A percentile compares a stretch with the other conserved stretches of the same genome.
phyloP scores from a whole-genome alignment of 768 basidiomycete species.

The Amanita exitialis region DNA sequence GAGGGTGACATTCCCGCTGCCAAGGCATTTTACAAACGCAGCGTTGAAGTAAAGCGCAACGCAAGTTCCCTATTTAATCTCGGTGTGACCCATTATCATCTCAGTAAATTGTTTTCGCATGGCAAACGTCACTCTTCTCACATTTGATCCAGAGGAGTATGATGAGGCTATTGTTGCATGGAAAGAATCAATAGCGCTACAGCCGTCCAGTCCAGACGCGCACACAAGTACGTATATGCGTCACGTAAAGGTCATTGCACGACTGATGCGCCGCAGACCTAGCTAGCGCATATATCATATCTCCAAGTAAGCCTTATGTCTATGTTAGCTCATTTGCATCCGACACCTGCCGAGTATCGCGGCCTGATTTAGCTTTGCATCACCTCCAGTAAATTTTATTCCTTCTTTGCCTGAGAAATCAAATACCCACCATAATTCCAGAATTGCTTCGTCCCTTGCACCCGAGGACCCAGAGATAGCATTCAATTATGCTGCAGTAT shows the following conservation, averaged over 20 bases:
- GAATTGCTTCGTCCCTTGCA: constrained; percentile 72
- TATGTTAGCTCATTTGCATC: constrained; percentile 2
- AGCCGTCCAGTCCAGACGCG: constrained; percentile 77
- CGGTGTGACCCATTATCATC: constrained; percentile 83
- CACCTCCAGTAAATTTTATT: constrained; percentile 57
- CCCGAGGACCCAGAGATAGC: constrained; percentile 89
- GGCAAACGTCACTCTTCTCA: constrained; percentile 4
- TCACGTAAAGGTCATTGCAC: constrained; percentile 9
- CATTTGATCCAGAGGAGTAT: constrained; percentile 58
- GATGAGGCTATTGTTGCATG: constrained; percentile 79
- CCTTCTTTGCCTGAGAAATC: constrained; percentile 17
- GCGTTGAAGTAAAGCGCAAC: constrained; percentile 69
- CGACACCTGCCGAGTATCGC: constrained; percentile 36
- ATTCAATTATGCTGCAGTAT: constrained; percentile 84
- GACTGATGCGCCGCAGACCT: constrained; percentile 43
- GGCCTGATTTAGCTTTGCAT: constrained; percentile 80
- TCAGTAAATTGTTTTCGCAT: constrained; percentile 45
- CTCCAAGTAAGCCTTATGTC: constrained; percentile 25
- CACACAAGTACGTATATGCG: constrained; percentile 62
- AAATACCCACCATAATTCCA: constrained; percentile 27
- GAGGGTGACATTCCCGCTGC: constrained; percentile 79
- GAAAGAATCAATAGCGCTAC: constrained; percentile 75
- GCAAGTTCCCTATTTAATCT: constrained; percentile 82
- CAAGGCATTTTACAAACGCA: constrained; percentile 67
- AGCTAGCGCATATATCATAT: constrained; percentile 84